Evolutionary conservation across 441 rosid species (phyloP), one percentile per base, ranked within the genome.

Genomic region (Hypseocharis bilobata): DNA sequence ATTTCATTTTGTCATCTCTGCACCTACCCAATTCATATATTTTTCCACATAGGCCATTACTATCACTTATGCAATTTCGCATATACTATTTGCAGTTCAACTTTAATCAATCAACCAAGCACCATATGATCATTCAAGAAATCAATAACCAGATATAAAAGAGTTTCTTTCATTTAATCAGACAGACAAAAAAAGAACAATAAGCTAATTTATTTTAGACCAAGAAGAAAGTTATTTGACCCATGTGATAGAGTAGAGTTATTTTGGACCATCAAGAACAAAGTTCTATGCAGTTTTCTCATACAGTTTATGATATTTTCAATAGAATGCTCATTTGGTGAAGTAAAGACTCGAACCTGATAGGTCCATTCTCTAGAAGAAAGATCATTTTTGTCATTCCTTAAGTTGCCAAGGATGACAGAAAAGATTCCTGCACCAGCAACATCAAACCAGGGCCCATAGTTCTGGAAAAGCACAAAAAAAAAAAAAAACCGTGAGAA

Each of bases 361-460:
- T 87, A 85, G 45, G 82, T 76, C 92, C 89, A 87, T 66, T 75
- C 64, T 29, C 65, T 76, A 4, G 72, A 67, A 55, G 88, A 77
- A 64, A 83, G 77, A 62, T 80, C 63, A 22, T 40, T 63, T 62
- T 44, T 83, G 45, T 14, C 60, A 14, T 76, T 69, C 16, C 34
- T 74, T 45, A 55, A 60, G 60, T 63, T 77, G 59, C 67, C 36
- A 23, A 86, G 64, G 13, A 66, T 5, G 52, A 83, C 89, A 1
- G 78, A 59, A 63, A 63, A 36, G 13, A 79, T 56, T 75, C 92
- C 92, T 1, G 89, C 85, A 54, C 85, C 89, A 70, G 75, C 74
- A 64, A 79, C 66, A 63, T 85, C 92, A 54, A 86, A 86, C 85
- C 85, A 83, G 3, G 86, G 85, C 36, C 92, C 92, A 1, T 66